Evolutionary conservation across 805 yeast species (phyloP), one percentile per base, ranked within the genome.

Genomic region (Monosporozyma yasuniensis): DNA sequence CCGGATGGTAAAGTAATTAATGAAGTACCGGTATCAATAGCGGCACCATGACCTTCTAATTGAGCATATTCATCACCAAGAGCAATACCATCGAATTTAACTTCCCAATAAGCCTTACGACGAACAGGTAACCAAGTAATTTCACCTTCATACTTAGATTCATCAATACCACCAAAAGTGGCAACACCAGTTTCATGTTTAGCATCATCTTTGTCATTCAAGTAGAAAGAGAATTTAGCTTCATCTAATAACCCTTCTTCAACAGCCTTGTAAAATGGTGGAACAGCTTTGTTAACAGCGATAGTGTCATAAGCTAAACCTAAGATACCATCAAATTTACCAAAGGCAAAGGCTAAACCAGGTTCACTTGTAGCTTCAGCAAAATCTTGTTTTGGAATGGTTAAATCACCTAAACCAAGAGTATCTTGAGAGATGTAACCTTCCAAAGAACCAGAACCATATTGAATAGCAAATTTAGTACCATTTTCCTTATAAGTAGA

Each of bases 51-150:
- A 63, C 73, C 74, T 58, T 77, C 79, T 63, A 93, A 80, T 60
- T 76, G 79, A 47, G 98, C 96, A 64, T 78, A 86, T 72, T 93
- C 96, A 58, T 85, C 86, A 63, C 99, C 99, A 55, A 93, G 77
- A 42, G 90, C 87, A 67, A 93, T 76, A 60, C 96, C 90, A 60
- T 88, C 88, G 59, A 93, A 84, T 60, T 84, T 80, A 53, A 93
- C 99, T 77, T 93, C 99, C 99, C 99, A 93, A 80, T 93, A 93
- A 32, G 98, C 99, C 82, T 90, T 89, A 79, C 99, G 87, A 77
- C 99, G 88, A 54, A 93, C 95, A 52, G 99, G 99, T 71, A 93
- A 79, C 89, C 95, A 89, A 48, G 91, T 86, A 63, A 93, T 78
- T 59, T 91, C 80, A 57, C 99, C 99, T 46, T 74, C 71, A 70